Evolutionary conservation across 2,329 filamentous ascomycete species (phyloP), one percentile per base, ranked within the genome.

Genomic region (Apiospora arundinis): DNA sequence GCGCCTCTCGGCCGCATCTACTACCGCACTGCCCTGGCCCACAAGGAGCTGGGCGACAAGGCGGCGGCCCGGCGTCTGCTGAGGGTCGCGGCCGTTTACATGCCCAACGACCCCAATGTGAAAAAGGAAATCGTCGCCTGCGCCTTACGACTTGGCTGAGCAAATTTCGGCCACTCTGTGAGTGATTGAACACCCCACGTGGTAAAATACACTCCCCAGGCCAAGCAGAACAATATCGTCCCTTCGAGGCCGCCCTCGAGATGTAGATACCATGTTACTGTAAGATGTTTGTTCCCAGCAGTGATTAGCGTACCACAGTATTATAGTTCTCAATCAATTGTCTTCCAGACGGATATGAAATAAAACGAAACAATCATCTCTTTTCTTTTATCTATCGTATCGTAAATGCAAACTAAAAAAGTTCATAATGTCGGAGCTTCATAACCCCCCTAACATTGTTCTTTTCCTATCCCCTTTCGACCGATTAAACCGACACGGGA

Each of bases 1-100:
- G 73, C 77, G 7, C 82, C 86, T 73, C 81, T 87, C 72, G 86
- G 84, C 6, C 83, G 85, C 76, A 84, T 88, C 0, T 88, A 87
- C 69, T 84, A 84, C 69, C 79, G 86, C 2, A 86, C 86, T 5
- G 86, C 82, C 0, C 74, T 86, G 28, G 86, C 85, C 1, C 81
- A 79, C 67, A 82, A 81, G 75, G 74, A 73, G 18, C 70, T 78
- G 1, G 75, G 71, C 5, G 72, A 78, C 23, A 74, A 73, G 48
- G 69, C 52, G 12, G 68, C 74, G 68, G 75, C 76, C 14, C 72
- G 71, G 23, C 72, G 74, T 25, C 60, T 78, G 69, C 68, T 78
- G 11, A 65, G 73, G 4, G 76, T 78, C 8, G 77, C 77, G 5
- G 46, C 44, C 42, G 67, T 76, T 3, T 78, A 78, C 66, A 66